Base-by-base conservation (phyloP, 495 filamentous ascomycete species). In the Chaetomidium leptoderma region DNA sequence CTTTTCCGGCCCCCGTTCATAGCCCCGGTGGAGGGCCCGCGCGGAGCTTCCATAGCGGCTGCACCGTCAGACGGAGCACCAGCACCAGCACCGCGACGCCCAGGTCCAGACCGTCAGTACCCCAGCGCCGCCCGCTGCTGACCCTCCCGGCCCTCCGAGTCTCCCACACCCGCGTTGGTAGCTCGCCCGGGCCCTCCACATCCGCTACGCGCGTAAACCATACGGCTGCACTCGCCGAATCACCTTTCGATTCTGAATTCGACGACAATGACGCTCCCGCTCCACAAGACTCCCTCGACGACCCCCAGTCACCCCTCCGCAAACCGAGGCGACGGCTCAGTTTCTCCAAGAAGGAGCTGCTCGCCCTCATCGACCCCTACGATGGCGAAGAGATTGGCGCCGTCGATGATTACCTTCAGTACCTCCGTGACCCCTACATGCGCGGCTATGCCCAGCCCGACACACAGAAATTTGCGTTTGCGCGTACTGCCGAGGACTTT, bases 361-460 rank as follows among this genome's bases (percentile, higher is more conserved):
- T 81, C n/a, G 69, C 64, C 8, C 64, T 81, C 29, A 70, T 83
- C 39, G 77, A 78, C 39, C 66, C 71, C 29, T 77, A 79, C 58
- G 70, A 72, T 54, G 72, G 69, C 53, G 68, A 65, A 17, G 60
- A 63, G n/a, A 42, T 59, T 16, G 61, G 66, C n/a, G 59, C 71
- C 10, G 73, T 76, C 16, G 74, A 79, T 13, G 78, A 80, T 27
- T 69, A 78, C 47, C 60, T 81, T 45, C 63, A 69, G 35, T 70
- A 74, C 55, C 53, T 75, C 37, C 71, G 60, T 49, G 79, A 75
- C 44, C 77, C 74, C 30, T 77, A 80, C 59, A 70, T 76, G 53
- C 71, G 76, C 29, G 69, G 72, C 37, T 79, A 79, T 61, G 74
- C 73, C 27, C 66, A 70, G 11, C 59, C 72, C 10, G 66, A 79